Evolutionary conservation across 768 basidiomycete species (phyloP), one percentile per base, ranked within the genome.

Genomic region (Cantharellus cinnabarinus): DNA sequence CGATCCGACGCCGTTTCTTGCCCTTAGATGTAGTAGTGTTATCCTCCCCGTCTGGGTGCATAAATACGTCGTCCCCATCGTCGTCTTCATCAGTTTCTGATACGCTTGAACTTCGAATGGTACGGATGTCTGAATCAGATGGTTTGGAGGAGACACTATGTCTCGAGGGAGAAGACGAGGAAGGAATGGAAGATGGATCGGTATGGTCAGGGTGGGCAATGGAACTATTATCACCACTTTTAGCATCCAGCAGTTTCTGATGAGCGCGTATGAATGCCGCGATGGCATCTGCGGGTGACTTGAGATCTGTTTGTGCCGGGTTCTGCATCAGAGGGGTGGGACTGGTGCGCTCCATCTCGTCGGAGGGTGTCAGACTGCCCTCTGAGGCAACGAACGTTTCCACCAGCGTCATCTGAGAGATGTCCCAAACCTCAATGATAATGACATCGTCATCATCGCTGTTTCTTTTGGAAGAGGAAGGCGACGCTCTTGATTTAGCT

Each of bases 361-460:
- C 5, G 3, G 56, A 29, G 42, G 56, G 41, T 10, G 56, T 41
- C 2, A 41, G 41, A 29, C 3, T 57, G 34, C 35, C 41, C 35
- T 68, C 56, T 37, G 69, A 64, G 4, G 80, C 80, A 40, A 78
- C 72, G 65, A 83, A 95, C 3, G 78, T 82, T 70, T 97, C 93
- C 53, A 94, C 84, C 39, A 91, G 70, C 20, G 72, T 68, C 0
- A 80, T 78, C 63, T 81, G 81, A 69, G 94, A 90, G 57, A 98
- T 80, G 66, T 98, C 90, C 88, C 90, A 95, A 1, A 91, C 85
- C 67, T 95, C 89, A 3, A 89, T 73, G 50, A 90, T 68, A 41
- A 75, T 73, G 2, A 64, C 65, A 10, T 63, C 35, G 52, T 37
- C 35, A 37, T 54, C 38, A 1, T 29, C 20, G 20, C 20, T 29